Conservation (phyloP, 495 filamentous ascomycete genomes). For the Neurospora sp. region DNA sequence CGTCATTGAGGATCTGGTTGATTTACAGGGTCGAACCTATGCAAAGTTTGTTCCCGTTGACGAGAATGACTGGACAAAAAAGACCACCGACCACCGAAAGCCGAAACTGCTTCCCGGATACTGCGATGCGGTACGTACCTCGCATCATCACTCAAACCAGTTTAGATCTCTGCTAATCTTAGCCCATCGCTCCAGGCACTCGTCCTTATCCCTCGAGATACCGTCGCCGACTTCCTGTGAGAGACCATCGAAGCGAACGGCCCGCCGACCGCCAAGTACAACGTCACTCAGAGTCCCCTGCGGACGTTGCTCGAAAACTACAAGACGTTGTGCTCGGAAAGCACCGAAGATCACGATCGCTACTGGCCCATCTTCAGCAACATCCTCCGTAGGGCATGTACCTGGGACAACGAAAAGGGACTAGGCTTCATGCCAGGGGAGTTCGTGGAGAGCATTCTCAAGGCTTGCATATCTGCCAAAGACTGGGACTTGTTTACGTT, state of each 20-base stretch:
- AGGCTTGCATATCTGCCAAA: not conserved
- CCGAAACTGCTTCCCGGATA: too few species aligned
- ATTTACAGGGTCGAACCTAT: constrained; percentile 4
- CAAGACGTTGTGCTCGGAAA: not conserved
- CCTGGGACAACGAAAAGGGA: constrained; percentile 2
- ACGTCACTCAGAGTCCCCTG: not conserved
- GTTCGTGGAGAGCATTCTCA: constrained; percentile 3
- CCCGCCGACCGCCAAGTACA: not conserved
- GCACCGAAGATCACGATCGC: not conserved
- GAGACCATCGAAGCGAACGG: not conserved
- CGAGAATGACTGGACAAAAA: not conserved
- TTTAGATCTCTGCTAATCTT: not conserved
- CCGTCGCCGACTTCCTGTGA: constrained; percentile 12
- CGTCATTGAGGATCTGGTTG: constrained; percentile 1
- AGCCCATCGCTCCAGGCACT: not conserved
- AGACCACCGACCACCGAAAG: too few species aligned
- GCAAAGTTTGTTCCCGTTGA: constrained; percentile 4
- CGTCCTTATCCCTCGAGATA: constrained; percentile 13
- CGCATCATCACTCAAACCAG: too few species aligned
- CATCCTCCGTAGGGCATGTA: constrained; percentile 7
- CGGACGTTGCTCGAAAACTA: constrained; percentile 1
- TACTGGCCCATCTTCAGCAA: constrained; percentile 6
- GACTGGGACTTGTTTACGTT: constrained; percentile 12
- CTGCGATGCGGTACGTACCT: too few species aligned
- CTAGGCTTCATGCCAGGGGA: constrained; percentile 1